These are phyloP conservation scores for Triangularia verruculosa DNA, from an alignment of 2,329 filamentous ascomycete species.

Conservation along the genomic window DNA sequence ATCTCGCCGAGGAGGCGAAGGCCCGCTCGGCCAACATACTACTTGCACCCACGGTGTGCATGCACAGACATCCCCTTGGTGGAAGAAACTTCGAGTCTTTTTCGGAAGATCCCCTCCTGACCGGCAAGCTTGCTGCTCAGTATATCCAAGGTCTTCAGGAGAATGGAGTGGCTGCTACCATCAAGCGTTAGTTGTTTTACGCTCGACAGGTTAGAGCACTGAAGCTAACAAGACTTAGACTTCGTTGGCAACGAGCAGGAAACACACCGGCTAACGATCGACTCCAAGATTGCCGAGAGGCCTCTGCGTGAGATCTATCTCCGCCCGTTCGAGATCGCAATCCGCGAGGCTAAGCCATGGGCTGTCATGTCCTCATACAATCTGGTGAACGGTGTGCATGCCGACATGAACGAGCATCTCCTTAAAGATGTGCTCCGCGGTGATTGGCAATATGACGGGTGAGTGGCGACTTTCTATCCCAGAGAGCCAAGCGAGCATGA, in stretches of 20 bases:
- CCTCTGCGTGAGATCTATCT: constrained; percentile 68
- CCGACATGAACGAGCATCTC: constrained; percentile 54
- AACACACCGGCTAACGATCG: constrained; percentile 62
- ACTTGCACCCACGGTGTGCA: constrained; percentile 74
- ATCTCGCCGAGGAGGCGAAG: constrained; percentile 68
- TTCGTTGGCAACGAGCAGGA: constrained; percentile 74
- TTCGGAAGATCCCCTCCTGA: constrained; percentile 76
- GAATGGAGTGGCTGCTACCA: constrained; percentile 69
- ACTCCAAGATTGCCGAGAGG: constrained; percentile 62
- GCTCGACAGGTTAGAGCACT: background rate
- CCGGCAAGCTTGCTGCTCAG: constrained; percentile 68
- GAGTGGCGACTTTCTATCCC: constrained; percentile 22
- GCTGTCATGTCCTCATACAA: constrained; percentile 69
- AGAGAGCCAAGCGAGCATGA: constrained; percentile 6
- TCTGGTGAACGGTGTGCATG: constrained; percentile 61
- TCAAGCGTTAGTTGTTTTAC: constrained; percentile 59
- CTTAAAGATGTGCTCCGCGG: constrained; percentile 57
- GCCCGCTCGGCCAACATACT: constrained; percentile 72
- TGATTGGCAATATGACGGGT: constrained; percentile 63
- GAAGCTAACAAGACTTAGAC: constrained; percentile 37
- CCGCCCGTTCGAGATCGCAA: constrained; percentile 71
- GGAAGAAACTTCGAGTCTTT: constrained; percentile 86
- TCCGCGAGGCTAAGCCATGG: constrained; percentile 67
- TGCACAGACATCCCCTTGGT: constrained; percentile 79
- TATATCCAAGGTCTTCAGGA: constrained; percentile 73